A percentile compares a stretch with the other conserved stretches of the same genome.
These are phyloP conservation scores for Dryadomyces quercus-mongolicae DNA, from an alignment of 2,329 filamentous ascomycete genomes.

Conservation along the genomic window DNA sequence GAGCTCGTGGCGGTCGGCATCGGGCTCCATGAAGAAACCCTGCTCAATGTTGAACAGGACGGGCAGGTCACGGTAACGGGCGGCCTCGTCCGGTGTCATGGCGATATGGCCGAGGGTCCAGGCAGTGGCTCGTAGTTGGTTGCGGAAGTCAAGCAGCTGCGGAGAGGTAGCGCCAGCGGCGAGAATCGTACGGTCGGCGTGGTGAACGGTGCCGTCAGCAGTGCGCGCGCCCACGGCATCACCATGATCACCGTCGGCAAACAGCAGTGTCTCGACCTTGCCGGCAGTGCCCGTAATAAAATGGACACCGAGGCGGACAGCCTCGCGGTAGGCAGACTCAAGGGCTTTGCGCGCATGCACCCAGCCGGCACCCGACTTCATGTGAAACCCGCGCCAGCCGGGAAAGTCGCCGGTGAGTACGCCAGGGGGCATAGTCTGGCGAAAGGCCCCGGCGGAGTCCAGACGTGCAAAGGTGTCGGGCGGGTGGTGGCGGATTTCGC, in stretches of 20 bases:
- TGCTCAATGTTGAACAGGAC: constrained; percentile 3
- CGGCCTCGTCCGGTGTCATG: neutral
- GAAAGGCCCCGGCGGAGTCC: neutral
- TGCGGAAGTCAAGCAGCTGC: neutral
- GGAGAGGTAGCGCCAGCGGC: neutral
- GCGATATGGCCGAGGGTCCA: constrained; percentile 1
- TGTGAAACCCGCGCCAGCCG: neutral
- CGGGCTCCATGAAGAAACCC: constrained; percentile 4
- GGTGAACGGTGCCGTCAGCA: neutral
- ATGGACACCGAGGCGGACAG: neutral
- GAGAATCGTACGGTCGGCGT: neutral
- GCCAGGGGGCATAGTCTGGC: neutral
- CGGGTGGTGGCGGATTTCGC: neutral
- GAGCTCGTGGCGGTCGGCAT: constrained; percentile 1
- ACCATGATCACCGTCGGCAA: neutral
- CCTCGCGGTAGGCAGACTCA: neutral
- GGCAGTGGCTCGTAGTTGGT: constrained; percentile 1
- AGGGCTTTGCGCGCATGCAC: constrained; percentile 1
- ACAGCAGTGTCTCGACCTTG: neutral
- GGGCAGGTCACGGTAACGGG: neutral
- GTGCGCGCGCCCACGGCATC: neutral
- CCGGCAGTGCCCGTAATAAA: neutral
- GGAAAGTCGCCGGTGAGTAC: constrained; percentile 1
- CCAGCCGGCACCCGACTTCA: neutral
- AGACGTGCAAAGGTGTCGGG: neutral